Base-by-base conservation (phyloP, 1,284 basidiomycete species). In the Pseudozyma pruni region DNA sequence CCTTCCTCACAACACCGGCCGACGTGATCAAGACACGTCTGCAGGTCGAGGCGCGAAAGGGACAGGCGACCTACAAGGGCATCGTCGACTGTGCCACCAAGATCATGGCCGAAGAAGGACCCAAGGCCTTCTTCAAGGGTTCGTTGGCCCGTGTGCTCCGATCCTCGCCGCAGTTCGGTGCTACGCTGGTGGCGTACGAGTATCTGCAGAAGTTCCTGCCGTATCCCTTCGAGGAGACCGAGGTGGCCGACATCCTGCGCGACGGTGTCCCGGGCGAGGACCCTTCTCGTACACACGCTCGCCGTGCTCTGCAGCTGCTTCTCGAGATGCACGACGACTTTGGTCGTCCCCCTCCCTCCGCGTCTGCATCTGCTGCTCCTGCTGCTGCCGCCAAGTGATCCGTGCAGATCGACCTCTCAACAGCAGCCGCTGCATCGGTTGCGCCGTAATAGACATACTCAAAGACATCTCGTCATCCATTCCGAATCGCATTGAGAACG, bases 11-110 rank as follows among this genome's bases (percentile, higher is more conserved):
- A 33, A 84, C 75, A 29, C 84, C 82, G 0, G 81, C 83, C 89
- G 95, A 98, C 83, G 96, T 98, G 60, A 92, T 98, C 83, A 98
- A 98, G 87, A 98, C 95, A n/a, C 89, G 95, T 55, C 85, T 98
- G 69, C 96, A 98, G 83, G 90, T 93, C n/a, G 96, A 98, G 83
- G 91, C 93, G 32, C 88, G 90, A 67, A 90, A 91, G 75, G 96
- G 95, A 16, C 89, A 98, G 83, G 92, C 93, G 5, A 86, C 90
- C 62, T 99, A 99, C 86, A 93, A 91, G 83, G 95, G 96, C 44
- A 85, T 97, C 43, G 83, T 86, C 14, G 94, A 99, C 84, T 94
- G 93, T 23, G 93, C 96, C 78, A 85, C 87, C 47, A 96, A 91
- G 83, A 98, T 98, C 70, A 89, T 82, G 60, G 59, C 72, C 16